Evolutionary conservation across 768 basidiomycete species (phyloP).

Genomic region (Cubamyces sp.): DNA sequence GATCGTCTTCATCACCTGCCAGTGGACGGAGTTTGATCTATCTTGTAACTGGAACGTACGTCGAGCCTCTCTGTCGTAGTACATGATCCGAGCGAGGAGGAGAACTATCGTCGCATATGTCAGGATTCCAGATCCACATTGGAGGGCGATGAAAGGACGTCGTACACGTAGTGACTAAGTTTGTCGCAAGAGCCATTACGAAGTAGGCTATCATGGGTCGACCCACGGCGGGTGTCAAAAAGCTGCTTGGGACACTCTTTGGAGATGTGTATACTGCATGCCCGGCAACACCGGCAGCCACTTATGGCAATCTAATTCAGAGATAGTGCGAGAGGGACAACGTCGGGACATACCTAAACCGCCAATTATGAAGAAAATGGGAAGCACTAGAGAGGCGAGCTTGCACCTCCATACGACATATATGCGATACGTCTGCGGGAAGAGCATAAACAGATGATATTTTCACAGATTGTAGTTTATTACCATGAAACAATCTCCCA

Average conservation of each 20-base stretch:
- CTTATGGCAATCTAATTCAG: not conserved
- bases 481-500: constrained; percentile 2
- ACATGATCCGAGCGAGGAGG: not conserved
- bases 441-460: no score
- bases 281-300: not conserved
- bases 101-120: not conserved
- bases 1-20: no score
- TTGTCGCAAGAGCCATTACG: not conserved
- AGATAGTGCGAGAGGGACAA: not conserved
- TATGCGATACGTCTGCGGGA: not conserved
- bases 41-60: no score
- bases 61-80: not conserved
- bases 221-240: not conserved
- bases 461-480: not conserved
- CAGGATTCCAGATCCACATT: no score
- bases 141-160: not conserved
- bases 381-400: not conserved
- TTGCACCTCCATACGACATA: not conserved
- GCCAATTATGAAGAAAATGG: not conserved
- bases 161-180: not conserved
- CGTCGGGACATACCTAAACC: not conserved
- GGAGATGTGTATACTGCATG: no score
- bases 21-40: no score
- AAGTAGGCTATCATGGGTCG: not conserved
- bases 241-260: not conserved